Conservation (phyloP, 2,329 filamentous ascomycete genomes). For the Tolypocladium amazonense region DNA sequence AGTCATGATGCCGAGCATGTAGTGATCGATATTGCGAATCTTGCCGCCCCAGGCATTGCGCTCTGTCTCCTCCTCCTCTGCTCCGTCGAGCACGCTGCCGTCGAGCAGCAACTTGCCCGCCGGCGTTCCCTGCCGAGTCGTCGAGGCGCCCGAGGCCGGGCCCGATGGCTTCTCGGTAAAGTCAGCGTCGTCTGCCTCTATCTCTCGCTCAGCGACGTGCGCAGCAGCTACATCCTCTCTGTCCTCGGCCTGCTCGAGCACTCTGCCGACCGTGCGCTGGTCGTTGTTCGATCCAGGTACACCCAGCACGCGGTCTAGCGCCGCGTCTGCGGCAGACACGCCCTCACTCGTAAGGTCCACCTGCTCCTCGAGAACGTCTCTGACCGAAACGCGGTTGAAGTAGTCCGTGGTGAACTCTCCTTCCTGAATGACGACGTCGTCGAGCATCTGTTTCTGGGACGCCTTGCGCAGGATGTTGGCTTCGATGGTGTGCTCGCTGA, state of each 20-base stretch:
- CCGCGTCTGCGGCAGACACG: slow-evolving; percentile 65
- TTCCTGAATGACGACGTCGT: slow-evolving; percentile 97
- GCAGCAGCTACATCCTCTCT: slow-evolving; percentile 85
- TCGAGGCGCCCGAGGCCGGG: slow-evolving; percentile 37
- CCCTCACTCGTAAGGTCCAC: slow-evolving; percentile 36
- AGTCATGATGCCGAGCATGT: slow-evolving; percentile 61
- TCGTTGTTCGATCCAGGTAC: slow-evolving; percentile 50
- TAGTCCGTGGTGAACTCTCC: slow-evolving; percentile 97
- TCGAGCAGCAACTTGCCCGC: slow-evolving; percentile 24
- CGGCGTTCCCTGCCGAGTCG: slow-evolving; percentile 41
- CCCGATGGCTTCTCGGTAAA: slow-evolving; percentile 57
- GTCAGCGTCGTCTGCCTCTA: slow-evolving; percentile 75
- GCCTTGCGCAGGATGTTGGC: slow-evolving; percentile 95
- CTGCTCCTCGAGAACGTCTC: slow-evolving; percentile 55
- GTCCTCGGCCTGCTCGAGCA: slow-evolving; percentile 84
- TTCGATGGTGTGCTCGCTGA: slow-evolving; percentile 91
- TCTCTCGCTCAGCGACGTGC: slow-evolving; percentile 77
- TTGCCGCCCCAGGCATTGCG: slow-evolving; percentile 47
- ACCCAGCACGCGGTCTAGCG: slow-evolving; percentile 78
- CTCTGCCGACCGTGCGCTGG: slow-evolving; percentile 53
- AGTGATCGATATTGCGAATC: slow-evolving; percentile 60
- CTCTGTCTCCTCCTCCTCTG: slow-evolving; percentile 34
- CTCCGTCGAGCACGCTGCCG: slow-evolving; percentile 15
- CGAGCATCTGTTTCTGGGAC: slow-evolving; percentile 94
- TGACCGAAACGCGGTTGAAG: slow-evolving; percentile 68